A percentile compares a stretch with the other conserved stretches of the same genome.
Conservation (phyloP, 768 basidiomycete genomes). For the Termitomyces sp. region DNA sequence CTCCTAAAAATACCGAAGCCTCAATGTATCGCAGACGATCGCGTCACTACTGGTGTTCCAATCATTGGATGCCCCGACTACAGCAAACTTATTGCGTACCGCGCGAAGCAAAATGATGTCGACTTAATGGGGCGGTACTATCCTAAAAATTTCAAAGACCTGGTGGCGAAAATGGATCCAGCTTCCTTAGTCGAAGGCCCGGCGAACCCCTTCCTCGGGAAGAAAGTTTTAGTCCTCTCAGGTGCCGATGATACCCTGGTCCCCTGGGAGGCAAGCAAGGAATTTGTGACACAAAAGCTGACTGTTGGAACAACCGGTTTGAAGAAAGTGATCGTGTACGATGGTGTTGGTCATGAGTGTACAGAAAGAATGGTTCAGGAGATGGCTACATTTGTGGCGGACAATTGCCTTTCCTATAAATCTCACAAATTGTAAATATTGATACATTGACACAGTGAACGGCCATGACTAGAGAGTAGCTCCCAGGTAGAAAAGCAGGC, state of each 20-base stretch:
- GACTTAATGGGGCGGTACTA: constrained; percentile 51
- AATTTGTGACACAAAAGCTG: constrained; percentile 51
- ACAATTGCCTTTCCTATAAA: constrained; percentile 15
- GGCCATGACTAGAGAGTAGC: no score
- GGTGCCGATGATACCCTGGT: constrained; percentile 67
- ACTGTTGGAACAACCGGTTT: constrained; percentile 51
- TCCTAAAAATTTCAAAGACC: constrained; percentile 48
- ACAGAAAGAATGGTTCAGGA: constrained; percentile 59
- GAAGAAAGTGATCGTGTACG: constrained; percentile 55
- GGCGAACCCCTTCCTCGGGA: constrained; percentile 63
- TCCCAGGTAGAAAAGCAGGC: no score
- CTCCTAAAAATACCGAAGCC: neutral
- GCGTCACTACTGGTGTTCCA: constrained; percentile 44
- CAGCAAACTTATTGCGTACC: constrained; percentile 49
- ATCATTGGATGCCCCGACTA: constrained; percentile 77
- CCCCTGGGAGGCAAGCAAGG: constrained; percentile 56
- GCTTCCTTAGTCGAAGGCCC: constrained; percentile 37
- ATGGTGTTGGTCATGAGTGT: constrained; percentile 60
- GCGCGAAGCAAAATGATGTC: constrained; percentile 48
- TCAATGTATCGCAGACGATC: constrained; percentile 33
- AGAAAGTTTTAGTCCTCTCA: constrained; percentile 71
- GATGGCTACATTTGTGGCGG: constrained; percentile 35
- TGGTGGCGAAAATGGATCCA: constrained; percentile 50
- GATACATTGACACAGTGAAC: no score
- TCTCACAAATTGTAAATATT: neutral